phyloP scores from a whole-genome alignment of 768 basidiomycete genomes.

The Fomitopsis pulvina region DNA sequence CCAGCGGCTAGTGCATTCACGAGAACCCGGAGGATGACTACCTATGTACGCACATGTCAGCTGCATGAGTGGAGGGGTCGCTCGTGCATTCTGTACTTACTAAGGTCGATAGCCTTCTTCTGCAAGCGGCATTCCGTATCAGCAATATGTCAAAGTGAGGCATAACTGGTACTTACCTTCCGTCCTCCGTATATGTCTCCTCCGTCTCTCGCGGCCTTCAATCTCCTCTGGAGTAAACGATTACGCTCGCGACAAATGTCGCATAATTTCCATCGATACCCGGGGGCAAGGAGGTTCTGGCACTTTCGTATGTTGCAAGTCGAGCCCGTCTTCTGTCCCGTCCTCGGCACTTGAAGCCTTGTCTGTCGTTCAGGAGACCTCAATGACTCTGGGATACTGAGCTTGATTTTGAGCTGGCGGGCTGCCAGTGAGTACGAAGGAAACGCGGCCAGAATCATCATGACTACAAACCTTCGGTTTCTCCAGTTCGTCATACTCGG shows the following conservation, averaged over 20 bases:
- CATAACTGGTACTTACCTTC: not conserved
- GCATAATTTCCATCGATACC: conserved; percentile 14
- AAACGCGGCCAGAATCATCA: not conserved
- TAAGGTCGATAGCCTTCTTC: too few relatives aligned
- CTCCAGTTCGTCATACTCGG: conserved; percentile 9
- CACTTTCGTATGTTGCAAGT: conserved; percentile 14
- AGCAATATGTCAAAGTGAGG: too few relatives aligned
- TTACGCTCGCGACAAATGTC: conserved; percentile 8
- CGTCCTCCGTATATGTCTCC: not conserved
- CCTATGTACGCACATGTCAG: not conserved
- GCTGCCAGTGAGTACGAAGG: not conserved
- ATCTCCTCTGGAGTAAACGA: conserved; percentile 4
- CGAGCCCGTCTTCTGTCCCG: not conserved
- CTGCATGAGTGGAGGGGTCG: too few relatives aligned
- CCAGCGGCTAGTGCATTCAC: conserved; percentile 10
- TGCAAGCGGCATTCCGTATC: too few relatives aligned
- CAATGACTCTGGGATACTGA: not conserved
- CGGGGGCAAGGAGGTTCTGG: conserved; percentile 14
- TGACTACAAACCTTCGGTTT: not conserved
- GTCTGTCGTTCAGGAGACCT: not conserved
- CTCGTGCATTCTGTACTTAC: too few relatives aligned
- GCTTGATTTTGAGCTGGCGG: not conserved
- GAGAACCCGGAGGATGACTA: conserved; percentile 3
- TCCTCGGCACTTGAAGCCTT: not conserved
- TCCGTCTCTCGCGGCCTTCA: not conserved